Conservation (phyloP, 2,329 filamentous ascomycete species). For the Cyphellophora attinorum region DNA sequence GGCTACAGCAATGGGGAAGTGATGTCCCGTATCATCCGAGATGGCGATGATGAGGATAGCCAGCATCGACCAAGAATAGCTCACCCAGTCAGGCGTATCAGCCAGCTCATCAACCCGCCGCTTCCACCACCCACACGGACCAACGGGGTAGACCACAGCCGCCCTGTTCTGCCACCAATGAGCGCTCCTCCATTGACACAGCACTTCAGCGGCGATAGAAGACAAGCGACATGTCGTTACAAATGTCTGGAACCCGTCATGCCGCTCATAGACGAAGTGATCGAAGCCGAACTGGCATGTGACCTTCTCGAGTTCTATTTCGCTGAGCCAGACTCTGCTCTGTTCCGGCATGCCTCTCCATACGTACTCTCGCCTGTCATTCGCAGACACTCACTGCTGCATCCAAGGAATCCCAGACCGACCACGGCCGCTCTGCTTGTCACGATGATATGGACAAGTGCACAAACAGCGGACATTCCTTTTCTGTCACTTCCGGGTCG, state of each 20-base stretch:
- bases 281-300: slow-evolving; percentile 30
- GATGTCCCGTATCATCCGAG: no score
- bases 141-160: no score
- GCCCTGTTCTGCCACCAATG: background rate
- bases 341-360: slow-evolving; percentile 35
- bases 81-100: background rate
- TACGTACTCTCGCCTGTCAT: slow-evolving; percentile 40
- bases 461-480: slow-evolving; percentile 34
- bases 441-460: slow-evolving; percentile 39
- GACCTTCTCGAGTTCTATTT: slow-evolving; percentile 41
- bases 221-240: no score
- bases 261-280: slow-evolving; percentile 28
- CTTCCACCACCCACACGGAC: background rate
- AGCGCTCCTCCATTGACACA: background rate
- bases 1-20: no score
- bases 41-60: no score
- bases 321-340: slow-evolving; percentile 32
- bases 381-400: slow-evolving; percentile 33
- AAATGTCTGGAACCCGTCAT: slow-evolving; percentile 33
- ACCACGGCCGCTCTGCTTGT: slow-evolving; percentile 35
- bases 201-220: no score
- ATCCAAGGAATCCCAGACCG: slow-evolving; percentile 28
- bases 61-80: no score
- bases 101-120: background rate
- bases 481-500: slow-evolving; percentile 31